Conservation (phyloP, 257 asterid genomes). For the Cruciata laevipes region DNA sequence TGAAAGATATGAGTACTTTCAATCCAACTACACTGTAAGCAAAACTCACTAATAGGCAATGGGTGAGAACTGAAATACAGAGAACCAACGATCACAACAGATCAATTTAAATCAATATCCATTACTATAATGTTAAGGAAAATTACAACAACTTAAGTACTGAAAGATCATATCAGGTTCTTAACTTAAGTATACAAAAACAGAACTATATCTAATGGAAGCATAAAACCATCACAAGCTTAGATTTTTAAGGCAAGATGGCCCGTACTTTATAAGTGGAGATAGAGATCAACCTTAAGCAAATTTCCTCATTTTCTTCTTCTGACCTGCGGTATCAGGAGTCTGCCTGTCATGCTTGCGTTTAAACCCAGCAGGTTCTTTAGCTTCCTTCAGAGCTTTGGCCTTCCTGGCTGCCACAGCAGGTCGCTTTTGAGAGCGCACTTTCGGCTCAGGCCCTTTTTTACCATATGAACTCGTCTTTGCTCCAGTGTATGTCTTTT, state of each 20-base stretch:
- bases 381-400: conserved; percentile 30
- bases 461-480: conserved; percentile 25
- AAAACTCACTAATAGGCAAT: not conserved
- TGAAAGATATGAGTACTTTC: not conserved
- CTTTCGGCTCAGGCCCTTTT: conserved; percentile 20
- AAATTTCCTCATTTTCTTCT: conserved; percentile 61
- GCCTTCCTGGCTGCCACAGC: conserved; percentile 84
- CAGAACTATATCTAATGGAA: not conserved
- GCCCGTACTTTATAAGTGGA: not conserved
- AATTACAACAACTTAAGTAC: not conserved
- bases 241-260: not conserved
- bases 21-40: not conserved
- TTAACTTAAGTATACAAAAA: not conserved
- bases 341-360: conserved; percentile 55
- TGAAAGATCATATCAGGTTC: not conserved
- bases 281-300: conserved; percentile 1
- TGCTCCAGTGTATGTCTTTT: conserved; percentile 34
- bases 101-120: not conserved
- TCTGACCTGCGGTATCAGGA: conserved; percentile 43
- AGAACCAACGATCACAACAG: not conserved
- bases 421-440: conserved; percentile 52
- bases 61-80: not conserved
- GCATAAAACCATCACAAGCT: not conserved
- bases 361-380: conserved; percentile 51
- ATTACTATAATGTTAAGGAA: not conserved